A percentile compares a stretch with the other conserved stretches of the same genome.
Evolutionary conservation across 139 green algal genomes (phyloP).

Genomic region (Microglena sp.): DNA sequence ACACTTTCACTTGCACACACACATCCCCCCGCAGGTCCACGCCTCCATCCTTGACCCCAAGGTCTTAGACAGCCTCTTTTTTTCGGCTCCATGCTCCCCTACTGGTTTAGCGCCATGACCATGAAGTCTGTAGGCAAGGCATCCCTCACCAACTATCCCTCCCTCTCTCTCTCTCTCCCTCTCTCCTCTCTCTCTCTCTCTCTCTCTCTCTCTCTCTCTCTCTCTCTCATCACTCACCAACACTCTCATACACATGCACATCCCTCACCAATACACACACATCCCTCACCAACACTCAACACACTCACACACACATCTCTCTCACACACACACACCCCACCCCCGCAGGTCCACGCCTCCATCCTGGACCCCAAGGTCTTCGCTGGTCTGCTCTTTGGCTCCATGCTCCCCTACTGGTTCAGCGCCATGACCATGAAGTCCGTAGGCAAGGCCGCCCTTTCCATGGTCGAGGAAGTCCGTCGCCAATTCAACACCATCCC

Average conservation of each 20-base stretch:
- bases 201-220: no score
- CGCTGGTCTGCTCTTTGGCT: slow-evolving; percentile 63
- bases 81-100: slow-evolving; percentile 14
- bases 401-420: slow-evolving; percentile 19
- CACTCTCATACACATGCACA: slow-evolving; percentile 75
- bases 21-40: no score
- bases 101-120: slow-evolving; percentile 75
- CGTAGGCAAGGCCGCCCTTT: slow-evolving; percentile 87
- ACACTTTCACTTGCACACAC: no score
- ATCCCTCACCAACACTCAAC: no score
- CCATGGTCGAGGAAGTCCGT: slow-evolving; percentile 63
- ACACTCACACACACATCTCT: no score
- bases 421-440: slow-evolving; percentile 97
- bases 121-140: slow-evolving; percentile 97
- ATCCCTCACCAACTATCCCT: slow-evolving; percentile 66
- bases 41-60: slow-evolving; percentile 87
- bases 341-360: slow-evolving; percentile 72
- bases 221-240: no score
- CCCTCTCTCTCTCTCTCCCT: no score
- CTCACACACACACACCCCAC: no score
- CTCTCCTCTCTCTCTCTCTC: no score
- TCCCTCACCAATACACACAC: no score
- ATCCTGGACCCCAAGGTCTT: slow-evolving; percentile 91
- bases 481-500: slow-evolving; percentile 90
- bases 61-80: slow-evolving; percentile 28